Percentiles rank a stretch among this genome's conserved stretches.
Conservation (phyloP, 108 stramenopile genomes). For the Ochromonas danica region DNA sequence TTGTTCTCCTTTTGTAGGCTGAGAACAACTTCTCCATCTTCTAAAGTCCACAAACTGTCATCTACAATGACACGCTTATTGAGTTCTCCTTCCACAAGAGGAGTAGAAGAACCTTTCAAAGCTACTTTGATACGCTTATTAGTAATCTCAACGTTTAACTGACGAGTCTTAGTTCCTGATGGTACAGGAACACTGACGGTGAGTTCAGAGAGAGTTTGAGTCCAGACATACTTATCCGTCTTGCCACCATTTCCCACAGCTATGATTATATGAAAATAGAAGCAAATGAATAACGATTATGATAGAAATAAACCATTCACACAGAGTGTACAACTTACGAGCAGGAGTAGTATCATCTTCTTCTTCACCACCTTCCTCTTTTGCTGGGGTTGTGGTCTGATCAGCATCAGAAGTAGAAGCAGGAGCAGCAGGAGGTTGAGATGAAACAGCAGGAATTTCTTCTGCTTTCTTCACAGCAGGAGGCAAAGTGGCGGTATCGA, state of each 20-base stretch:
- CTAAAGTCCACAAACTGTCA: conserved; percentile 99
- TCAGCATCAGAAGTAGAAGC: background rate
- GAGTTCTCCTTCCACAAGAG: conserved; percentile 77
- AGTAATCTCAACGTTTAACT: conserved; percentile 75
- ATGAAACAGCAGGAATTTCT: background rate
- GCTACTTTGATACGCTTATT: conserved; percentile 76
- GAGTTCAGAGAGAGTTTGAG: conserved; percentile 91
- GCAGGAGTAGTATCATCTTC: conserved; percentile 67
- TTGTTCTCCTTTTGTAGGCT: conserved; percentile 82
- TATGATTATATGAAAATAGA: background rate
- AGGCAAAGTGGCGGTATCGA: conserved; percentile 24
- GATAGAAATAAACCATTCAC: background rate
- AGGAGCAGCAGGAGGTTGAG: conserved; percentile 1
- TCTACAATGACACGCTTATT: conserved; percentile 83
- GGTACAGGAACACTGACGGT: conserved; percentile 79
- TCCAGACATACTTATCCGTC: conserved; percentile 88
- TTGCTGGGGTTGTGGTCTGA: background rate
- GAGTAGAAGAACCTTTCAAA: conserved; percentile 59
- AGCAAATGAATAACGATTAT: background rate
- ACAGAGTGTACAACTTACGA: conserved; percentile 45
- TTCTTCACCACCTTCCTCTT: conserved; percentile 57
- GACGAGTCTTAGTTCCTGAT: conserved; percentile 73
- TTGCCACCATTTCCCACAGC: conserved; percentile 84
- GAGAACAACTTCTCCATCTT: conserved; percentile 75
- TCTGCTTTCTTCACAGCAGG: background rate